phyloP scores from a whole-genome alignment of 345 rosid genomes.

The Salix suchowensis region DNA sequence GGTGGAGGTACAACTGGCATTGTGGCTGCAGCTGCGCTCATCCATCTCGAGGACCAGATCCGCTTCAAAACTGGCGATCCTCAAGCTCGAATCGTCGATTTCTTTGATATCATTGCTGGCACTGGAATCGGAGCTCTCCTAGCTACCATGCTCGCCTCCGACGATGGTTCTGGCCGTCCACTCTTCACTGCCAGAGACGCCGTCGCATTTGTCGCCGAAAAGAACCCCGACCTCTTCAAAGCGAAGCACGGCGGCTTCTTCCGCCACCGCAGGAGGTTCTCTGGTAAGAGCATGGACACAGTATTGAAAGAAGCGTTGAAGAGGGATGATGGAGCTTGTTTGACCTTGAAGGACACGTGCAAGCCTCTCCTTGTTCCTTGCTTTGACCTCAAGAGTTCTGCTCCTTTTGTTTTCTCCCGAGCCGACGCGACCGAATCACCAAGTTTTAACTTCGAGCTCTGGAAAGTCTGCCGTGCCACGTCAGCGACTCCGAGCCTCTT shows the following conservation, averaged over 20 bases:
- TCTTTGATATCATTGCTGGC: conserved; percentile 84
- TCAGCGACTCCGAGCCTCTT: conserved; percentile 77
- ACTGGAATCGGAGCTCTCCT: conserved; percentile 84
- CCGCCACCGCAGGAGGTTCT: conserved; percentile 47
- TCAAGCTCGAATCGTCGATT: conserved; percentile 64
- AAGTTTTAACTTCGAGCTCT: conserved; percentile 86
- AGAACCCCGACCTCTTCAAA: conserved; percentile 59
- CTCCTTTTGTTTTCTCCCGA: conserved; percentile 96
- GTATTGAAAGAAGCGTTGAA: conserved; percentile 50
- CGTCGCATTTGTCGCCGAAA: conserved; percentile 34
- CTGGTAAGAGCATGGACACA: conserved; percentile 68
- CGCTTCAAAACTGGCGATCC: conserved; percentile 66
- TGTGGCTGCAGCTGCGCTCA: conserved; percentile 58
- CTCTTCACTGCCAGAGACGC: conserved; percentile 73
- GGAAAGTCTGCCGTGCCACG: conserved; percentile 91
- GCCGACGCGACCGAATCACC: conserved; percentile 90
- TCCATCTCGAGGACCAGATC: conserved; percentile 90
- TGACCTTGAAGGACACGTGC: conserved; percentile 84
- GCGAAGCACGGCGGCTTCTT: conserved; percentile 31
- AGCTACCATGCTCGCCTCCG: conserved; percentile 65
- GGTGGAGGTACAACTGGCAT: conserved; percentile 73
- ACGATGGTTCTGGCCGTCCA: conserved; percentile 71
- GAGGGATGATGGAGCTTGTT: conserved; percentile 55
- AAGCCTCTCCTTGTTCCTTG: conserved; percentile 96
- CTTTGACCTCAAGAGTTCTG: conserved; percentile 83